A percentile compares a stretch with the other conserved stretches of the same genome.
phyloP scores from a whole-genome alignment of 345 rosid species.

The Acer campestre region DNA sequence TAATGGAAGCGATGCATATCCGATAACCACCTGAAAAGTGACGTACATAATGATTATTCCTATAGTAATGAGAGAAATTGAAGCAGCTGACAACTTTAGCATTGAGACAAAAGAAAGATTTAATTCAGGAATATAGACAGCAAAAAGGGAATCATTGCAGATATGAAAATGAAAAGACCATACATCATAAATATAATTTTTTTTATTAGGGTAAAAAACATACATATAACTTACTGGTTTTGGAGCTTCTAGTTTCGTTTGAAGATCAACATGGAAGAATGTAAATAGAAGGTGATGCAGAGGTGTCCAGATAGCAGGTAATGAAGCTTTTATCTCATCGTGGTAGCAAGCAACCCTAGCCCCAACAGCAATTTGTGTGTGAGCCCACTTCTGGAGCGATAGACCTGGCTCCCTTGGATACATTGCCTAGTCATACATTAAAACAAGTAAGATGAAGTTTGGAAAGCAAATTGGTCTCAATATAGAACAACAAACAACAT shows the following conservation, averaged over 20 bases:
- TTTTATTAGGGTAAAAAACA: neutral
- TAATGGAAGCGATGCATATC: slow-evolving; percentile 90
- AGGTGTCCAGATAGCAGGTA: slow-evolving; percentile 94
- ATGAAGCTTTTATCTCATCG: slow-evolving; percentile 87
- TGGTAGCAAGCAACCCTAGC: slow-evolving; percentile 87
- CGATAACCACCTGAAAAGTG: slow-evolving; percentile 76
- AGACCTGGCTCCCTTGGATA: slow-evolving; percentile 81
- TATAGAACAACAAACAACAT: slow-evolving; percentile 16
- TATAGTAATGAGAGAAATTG: slow-evolving; percentile 12
- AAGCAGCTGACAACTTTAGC: neutral
- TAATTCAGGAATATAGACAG: neutral
- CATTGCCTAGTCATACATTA: slow-evolving; percentile 63
- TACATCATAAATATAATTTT: neutral
- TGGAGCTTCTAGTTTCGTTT: slow-evolving; percentile 97
- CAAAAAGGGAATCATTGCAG: neutral
- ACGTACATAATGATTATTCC: slow-evolving; percentile 15
- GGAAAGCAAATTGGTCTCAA: slow-evolving; percentile 13
- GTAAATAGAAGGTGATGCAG: slow-evolving; percentile 94
- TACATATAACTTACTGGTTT: slow-evolving; percentile 69
- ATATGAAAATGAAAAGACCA: neutral
- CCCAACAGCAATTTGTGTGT: slow-evolving; percentile 90
- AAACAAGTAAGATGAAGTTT: slow-evolving; percentile 21
- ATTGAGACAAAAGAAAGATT: neutral
- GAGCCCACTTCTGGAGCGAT: slow-evolving; percentile 79
- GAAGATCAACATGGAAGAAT: slow-evolving; percentile 95